Evolutionary conservation across 257 asterid species (phyloP), one percentile per base, ranked within the genome.

Genomic region (Ligustrum vulgare): DNA sequence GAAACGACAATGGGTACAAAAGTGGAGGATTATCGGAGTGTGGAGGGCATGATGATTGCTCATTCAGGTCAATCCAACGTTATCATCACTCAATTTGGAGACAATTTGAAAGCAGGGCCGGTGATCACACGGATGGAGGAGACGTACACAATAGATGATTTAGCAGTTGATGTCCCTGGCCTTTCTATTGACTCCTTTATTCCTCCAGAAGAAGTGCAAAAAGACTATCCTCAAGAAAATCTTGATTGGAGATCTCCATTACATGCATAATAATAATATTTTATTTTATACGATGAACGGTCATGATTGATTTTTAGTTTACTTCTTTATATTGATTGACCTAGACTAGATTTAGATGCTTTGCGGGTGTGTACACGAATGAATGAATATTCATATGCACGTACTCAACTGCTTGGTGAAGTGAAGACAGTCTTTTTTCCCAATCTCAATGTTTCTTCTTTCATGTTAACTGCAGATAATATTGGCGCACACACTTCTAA

Each of bases 51-150:
- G 78, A 87, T 84, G 90, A 78, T 92, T 3, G 89, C 98, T 11
- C 97, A 89, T 71, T 89, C 97, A 0, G 96, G 97, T 34, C 87
- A 87, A n/a, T 85, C 98, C 2, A 91, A 79, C 15, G 93, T 86
- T 35, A 69, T 78, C 75, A 91, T 92, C 70, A 89, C 98, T 0
- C 81, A 91, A 31, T 92, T 92, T 11, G 97, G 98, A 15, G 96
- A 92, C 75, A 80, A 79, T 73, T 25, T 90, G 23, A 83, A 83
- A 84, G 82, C 83, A 10, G 91, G 91, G 8, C 88, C 89, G 22
- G 89, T 75, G 28, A 83, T 86, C 11, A 88, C 96, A 23, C 82
- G 91, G 78, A 90, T 92, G 97, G 92, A 92, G 58, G 98, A 92
- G 82, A 89, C 86, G 4, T 92, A 91, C 77, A 83, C 77, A 45